A percentile compares a stretch with the other conserved stretches of the same genome.
These are phyloP conservation scores for Globisporangium sylvaticum DNA, from an alignment of 352 stramenopile species.

Conservation along the genomic window DNA sequence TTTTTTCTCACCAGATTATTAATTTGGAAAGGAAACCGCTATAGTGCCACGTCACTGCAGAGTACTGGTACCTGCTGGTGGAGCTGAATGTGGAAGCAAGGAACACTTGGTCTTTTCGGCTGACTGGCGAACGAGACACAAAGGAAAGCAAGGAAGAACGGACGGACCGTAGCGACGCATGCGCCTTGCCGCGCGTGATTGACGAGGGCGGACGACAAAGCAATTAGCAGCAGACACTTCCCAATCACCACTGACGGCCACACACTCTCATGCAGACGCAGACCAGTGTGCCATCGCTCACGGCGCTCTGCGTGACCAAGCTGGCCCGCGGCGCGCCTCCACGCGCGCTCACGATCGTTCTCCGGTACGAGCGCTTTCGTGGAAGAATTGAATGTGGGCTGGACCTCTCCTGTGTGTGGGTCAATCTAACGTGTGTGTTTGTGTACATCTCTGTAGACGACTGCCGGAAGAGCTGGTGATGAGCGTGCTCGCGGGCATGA, in stretches of 20 bases:
- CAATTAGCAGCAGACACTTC: neutral
- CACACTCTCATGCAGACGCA: constrained; percentile 1
- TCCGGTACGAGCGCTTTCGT: constrained; percentile 46
- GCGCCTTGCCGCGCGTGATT: neutral
- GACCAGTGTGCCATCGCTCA: constrained; percentile 36
- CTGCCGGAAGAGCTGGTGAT: constrained; percentile 82
- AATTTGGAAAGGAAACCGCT: neutral
- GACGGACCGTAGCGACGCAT: neutral
- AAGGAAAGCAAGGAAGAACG: constrained; percentile 4
- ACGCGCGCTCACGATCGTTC: constrained; percentile 47
- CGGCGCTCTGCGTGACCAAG: constrained; percentile 55
- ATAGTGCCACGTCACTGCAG: no score
- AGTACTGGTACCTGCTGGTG: no score
- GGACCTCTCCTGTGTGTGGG: neutral
- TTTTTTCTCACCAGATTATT: constrained; percentile 1
- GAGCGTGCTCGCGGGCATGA: constrained; percentile 68
- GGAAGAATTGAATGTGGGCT: neutral
- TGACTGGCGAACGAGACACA: constrained; percentile 1
- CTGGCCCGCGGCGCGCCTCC: constrained; percentile 51
- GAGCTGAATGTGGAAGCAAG: constrained; percentile 4
- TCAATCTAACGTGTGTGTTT: neutral
- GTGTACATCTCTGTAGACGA: constrained; percentile 29
- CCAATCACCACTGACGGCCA: neutral
- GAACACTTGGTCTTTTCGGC: no score
- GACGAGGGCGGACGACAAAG: neutral